Evolutionary conservation across 1,284 basidiomycete genomes (phyloP).

Genomic region (Pseudozyma sp.): DNA sequence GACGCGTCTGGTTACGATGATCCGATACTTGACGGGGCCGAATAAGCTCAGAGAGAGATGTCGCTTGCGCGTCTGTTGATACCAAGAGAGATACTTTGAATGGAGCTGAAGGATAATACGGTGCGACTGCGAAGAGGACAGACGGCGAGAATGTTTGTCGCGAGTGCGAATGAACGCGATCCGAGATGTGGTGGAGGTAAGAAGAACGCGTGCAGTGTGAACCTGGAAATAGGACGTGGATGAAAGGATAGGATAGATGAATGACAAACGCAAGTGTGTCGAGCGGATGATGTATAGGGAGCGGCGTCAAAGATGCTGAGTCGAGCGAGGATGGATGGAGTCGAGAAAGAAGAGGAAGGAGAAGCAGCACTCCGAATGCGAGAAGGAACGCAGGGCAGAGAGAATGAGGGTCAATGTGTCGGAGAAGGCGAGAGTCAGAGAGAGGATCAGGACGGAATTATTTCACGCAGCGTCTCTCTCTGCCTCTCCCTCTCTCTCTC

Average conservation of each 20-base stretch:
- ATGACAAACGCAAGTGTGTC: no score
- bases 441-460: slow-evolving; percentile 1
- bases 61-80: background rate
- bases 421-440: background rate
- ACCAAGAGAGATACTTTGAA: no score
- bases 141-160: no score
- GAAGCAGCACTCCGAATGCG: slow-evolving; percentile 4
- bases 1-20: no score
- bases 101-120: no score
- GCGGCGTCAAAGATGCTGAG: background rate
- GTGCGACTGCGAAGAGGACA: no score
- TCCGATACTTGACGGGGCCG: background rate
- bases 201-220: no score
- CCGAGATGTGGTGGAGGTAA: no score
- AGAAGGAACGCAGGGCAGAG: background rate
- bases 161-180: no score
- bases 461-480: background rate
- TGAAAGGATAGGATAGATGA: background rate
- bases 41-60: background rate
- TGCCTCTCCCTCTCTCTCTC: no score
- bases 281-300: no score
- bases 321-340: slow-evolving; percentile 1
- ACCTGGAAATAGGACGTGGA: background rate
- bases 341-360: background rate
- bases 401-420: background rate